Base-by-base conservation (phyloP, 441 rosid genomes). In the Pelargonium myrrhifolium region DNA sequence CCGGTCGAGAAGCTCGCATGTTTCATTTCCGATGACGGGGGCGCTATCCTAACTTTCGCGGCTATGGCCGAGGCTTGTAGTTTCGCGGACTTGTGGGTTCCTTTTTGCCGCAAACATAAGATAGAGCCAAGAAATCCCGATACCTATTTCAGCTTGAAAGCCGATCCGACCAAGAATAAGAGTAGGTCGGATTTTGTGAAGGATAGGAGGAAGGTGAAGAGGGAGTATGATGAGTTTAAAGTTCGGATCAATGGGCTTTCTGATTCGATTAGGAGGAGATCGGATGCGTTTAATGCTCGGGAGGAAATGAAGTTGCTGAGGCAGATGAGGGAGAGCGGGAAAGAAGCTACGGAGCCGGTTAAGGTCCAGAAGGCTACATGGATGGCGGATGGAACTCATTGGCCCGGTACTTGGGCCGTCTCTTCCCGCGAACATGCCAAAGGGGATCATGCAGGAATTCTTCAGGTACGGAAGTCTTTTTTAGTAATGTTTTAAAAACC, bases 361-460 rank as follows among this genome's bases (percentile, higher is more conserved):
- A 82, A 79, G 68, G 71, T 88, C 14, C 79, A 79, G 2, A 89
- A 86, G 80, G 98, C 93, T 64, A 92, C 92, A 65, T 89, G 98
- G 98, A 89, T 89, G 96, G 83, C 96, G n/a, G 98, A 89, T 82
- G 93, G 95, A 1, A 84, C 95, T 60, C 98, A 87, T 49, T 92
- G 98, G 95, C 93, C 98, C 6, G 98, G 98, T 66, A 86, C 95
- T 58, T 92, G 96, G 98, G 73, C 72, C 71, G 77, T 87, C 42
- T 83, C 83, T 39, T 87, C 85, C 64, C 22, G 74, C n/a, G 93
- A 87, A 4, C 89, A 92, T 66, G 82, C 93, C 0, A 85, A 78
- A 66, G 96, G 96, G 58, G 96, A 89, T 62, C 98, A 90, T 71
- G 93, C 96, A 28, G 92, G 92, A 43, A 80, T 92, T 71, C 87